phyloP scores from a whole-genome alignment of 495 filamentous ascomycete species.

The Lophium mytilinum region DNA sequence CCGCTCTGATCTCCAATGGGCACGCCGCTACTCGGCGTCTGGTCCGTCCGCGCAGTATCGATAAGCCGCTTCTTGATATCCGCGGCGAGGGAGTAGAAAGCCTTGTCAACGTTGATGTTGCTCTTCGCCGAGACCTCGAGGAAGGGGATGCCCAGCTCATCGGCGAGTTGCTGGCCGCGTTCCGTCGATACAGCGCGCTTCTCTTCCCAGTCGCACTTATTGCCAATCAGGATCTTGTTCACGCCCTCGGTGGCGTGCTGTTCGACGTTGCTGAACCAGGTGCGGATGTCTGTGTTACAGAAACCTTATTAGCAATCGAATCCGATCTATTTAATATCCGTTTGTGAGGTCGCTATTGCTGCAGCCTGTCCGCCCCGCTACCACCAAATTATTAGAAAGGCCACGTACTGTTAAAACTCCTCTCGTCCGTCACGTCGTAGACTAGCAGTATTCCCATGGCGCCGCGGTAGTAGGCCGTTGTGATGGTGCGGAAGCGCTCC shows the following conservation, averaged over 20 bases:
- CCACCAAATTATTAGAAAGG: neutral
- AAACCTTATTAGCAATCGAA: neutral
- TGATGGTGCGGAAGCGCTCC: constrained; percentile 97
- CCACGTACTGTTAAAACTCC: constrained; percentile 90
- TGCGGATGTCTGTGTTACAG: constrained; percentile 73
- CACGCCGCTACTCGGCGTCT: constrained; percentile 28
- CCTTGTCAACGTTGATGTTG: constrained; percentile 99
- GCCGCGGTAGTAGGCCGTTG: constrained; percentile 95
- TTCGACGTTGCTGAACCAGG: constrained; percentile 99
- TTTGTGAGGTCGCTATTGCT: neutral
- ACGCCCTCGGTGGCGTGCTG: constrained; percentile 98
- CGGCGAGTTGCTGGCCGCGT: constrained; percentile 83
- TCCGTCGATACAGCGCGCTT: constrained; percentile 91
- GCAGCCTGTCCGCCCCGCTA: neutral
- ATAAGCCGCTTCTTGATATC: constrained; percentile 97
- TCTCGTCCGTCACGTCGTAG: constrained; percentile 96
- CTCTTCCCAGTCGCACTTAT: constrained; percentile 99
- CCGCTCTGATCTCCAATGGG: constrained; percentile 8
- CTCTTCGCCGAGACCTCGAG: constrained; percentile 96
- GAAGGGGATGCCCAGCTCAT: constrained; percentile 96
- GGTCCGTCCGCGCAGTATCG: constrained; percentile 75
- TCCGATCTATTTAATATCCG: neutral
- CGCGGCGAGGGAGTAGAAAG: constrained; percentile 87
- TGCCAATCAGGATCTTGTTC: constrained; percentile 99
- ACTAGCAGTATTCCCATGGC: constrained; percentile 98